Conservation (phyloP, 176 grass and related monocot species). For the Phoenix dactylifera region DNA sequence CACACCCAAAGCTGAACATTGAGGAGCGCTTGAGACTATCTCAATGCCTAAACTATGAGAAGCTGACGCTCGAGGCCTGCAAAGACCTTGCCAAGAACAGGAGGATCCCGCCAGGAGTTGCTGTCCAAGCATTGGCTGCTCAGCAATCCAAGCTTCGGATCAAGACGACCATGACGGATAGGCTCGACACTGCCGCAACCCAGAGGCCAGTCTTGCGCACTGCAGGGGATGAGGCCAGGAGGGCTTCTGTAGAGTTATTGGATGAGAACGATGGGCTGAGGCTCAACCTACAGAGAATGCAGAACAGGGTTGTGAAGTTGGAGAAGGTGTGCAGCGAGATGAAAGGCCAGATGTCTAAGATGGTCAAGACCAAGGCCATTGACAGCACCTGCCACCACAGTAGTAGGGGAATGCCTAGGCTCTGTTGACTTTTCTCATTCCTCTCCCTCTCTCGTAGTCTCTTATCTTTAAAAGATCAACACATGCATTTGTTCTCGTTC, state of each 20-base stretch:
- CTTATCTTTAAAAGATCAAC: too few relatives aligned
- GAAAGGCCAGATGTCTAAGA: conserved; percentile 58
- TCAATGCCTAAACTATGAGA: conserved; percentile 92
- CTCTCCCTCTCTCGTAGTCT: too few relatives aligned
- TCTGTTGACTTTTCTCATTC: conserved; percentile 34
- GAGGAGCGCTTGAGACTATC: conserved; percentile 64
- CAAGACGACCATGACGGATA: conserved; percentile 1
- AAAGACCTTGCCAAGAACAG: conserved; percentile 84
- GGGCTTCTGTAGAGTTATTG: conserved; percentile 1
- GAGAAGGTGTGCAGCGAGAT: conserved; percentile 77
- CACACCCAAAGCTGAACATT: conserved; percentile 31
- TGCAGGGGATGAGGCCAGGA: not conserved
- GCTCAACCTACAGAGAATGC: conserved; percentile 59
- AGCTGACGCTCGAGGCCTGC: conserved; percentile 79
- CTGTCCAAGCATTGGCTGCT: conserved; percentile 64
- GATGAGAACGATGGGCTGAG: conserved; percentile 60
- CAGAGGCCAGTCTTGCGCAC: too few relatives aligned
- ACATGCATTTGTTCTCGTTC: too few relatives aligned
- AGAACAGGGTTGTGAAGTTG: conserved; percentile 65
- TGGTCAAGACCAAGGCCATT: conserved; percentile 41
- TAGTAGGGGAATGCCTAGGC: conserved; percentile 54
- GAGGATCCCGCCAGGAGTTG: conserved; percentile 55
- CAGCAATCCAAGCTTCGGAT: conserved; percentile 52
- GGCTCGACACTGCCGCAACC: not conserved
- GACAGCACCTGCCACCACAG: conserved; percentile 27